These are phyloP conservation scores for Fusarium temperatum DNA, from an alignment of 2,329 filamentous ascomycete genomes.

Conservation along the genomic window DNA sequence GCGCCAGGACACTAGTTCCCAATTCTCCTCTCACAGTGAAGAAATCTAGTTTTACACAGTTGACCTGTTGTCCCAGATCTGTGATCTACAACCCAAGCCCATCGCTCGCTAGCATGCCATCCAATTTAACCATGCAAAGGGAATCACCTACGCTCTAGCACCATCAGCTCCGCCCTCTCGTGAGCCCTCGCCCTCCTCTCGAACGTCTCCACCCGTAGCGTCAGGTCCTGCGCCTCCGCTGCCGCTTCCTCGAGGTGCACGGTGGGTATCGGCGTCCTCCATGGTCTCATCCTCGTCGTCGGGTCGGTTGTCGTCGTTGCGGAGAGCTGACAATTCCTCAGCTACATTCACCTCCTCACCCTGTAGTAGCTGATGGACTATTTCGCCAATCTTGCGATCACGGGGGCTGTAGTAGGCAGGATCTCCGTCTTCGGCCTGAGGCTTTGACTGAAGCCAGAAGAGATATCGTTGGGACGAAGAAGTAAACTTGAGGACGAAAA, in stretches of 20 bases:
- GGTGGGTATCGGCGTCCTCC: slow-evolving; percentile 72
- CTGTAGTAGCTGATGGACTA: slow-evolving; percentile 85
- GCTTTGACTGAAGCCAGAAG: slow-evolving; percentile 96
- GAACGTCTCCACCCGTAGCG: slow-evolving; percentile 89
- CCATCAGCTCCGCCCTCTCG: slow-evolving; percentile 96
- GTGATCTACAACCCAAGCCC: slow-evolving; percentile 35
- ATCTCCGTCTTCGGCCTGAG: slow-evolving; percentile 75
- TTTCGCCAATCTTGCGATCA: slow-evolving; percentile 86
- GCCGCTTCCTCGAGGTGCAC: slow-evolving; percentile 66
- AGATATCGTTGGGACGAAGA: slow-evolving; percentile 91
- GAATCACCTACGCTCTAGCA: slow-evolving; percentile 95
- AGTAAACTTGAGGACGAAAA: slow-evolving; percentile 92
- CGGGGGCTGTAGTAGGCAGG: slow-evolving; percentile 83
- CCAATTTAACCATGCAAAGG: slow-evolving; percentile 44
- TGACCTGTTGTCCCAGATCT: slow-evolving; percentile 39
- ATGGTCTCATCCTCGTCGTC: slow-evolving; percentile 63
- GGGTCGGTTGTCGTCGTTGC: slow-evolving; percentile 57
- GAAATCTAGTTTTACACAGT: slow-evolving; percentile 47
- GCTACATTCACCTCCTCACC: slow-evolving; percentile 88
- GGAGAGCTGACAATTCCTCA: slow-evolving; percentile 73
- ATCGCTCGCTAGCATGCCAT: slow-evolving; percentile 34
- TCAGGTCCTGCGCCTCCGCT: slow-evolving; percentile 85
- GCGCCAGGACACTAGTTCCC: slow-evolving; percentile 41
- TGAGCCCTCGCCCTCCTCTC: slow-evolving; percentile 87
- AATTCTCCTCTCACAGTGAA: slow-evolving; percentile 43